Percentiles rank a stretch among this genome's conserved stretches.
Conservation (phyloP, 179 eudicot genomes). For the Spinacia oleracea region DNA sequence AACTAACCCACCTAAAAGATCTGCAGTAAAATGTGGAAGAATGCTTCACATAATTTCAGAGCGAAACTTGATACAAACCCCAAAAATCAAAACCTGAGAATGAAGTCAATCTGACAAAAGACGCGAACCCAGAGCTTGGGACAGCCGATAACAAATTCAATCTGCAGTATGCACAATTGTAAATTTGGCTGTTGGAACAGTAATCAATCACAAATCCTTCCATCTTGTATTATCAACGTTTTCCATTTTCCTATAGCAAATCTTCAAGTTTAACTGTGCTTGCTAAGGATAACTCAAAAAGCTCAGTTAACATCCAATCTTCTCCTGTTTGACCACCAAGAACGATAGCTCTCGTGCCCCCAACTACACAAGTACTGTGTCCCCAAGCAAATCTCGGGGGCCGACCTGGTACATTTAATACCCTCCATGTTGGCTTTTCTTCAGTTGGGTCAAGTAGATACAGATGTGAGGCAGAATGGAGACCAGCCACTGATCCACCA, state of each 20-base stretch:
- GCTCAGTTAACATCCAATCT: slow-evolving; percentile 89
- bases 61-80: slow-evolving; percentile 36
- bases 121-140: slow-evolving; percentile 25
- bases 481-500: slow-evolving; percentile 99
- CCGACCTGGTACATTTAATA: slow-evolving; percentile 81
- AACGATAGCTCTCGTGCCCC: slow-evolving; percentile 92
- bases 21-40: slow-evolving; percentile 28
- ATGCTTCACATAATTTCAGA: slow-evolving; percentile 19
- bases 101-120: slow-evolving; percentile 28
- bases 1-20: slow-evolving; percentile 31
- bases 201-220: background rate
- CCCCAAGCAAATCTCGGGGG: slow-evolving; percentile 98
- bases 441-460: slow-evolving; percentile 93
- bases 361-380: slow-evolving; percentile 92
- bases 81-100: slow-evolving; percentile 35
- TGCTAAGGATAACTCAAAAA: slow-evolving; percentile 78
- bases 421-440: slow-evolving; percentile 95
- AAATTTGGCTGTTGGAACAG: slow-evolving; percentile 11
- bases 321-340: slow-evolving; percentile 95
- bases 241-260: slow-evolving; percentile 18
- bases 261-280: slow-evolving; percentile 48
- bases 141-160: slow-evolving; percentile 8
- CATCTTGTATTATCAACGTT: slow-evolving; percentile 5
- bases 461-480: slow-evolving; percentile 95
- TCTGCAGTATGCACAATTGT: slow-evolving; percentile 8